Evolutionary conservation across 768 basidiomycete genomes (phyloP).

Genomic region (Agaricus subrufescens): DNA sequence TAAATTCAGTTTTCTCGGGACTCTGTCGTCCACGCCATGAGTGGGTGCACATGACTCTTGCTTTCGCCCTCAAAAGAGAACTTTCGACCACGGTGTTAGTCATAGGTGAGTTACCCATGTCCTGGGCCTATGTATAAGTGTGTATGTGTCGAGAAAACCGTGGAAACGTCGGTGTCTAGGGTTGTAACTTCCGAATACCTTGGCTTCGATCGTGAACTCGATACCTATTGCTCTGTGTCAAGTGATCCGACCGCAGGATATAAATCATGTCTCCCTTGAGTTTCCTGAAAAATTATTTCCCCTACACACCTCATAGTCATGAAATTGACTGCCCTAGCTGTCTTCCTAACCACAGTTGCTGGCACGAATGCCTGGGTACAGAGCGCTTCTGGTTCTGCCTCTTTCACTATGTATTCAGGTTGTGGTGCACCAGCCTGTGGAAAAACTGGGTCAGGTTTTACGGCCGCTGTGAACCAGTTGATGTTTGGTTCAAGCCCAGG

Average conservation of each 20-base stretch:
- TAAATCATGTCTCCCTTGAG: not conserved
- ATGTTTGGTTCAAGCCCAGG: slow-evolving; percentile 49
- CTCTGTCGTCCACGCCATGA: not conserved
- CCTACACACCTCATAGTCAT: slow-evolving; percentile 5
- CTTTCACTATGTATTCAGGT: slow-evolving; percentile 53
- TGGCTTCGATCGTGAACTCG: not conserved
- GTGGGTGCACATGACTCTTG: not conserved
- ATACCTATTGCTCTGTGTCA: not conserved
- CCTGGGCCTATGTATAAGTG: not conserved
- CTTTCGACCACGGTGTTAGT: too few relatives aligned
- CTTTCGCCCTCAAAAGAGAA: not conserved
- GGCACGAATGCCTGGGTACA: slow-evolving; percentile 40
- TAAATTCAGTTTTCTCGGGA: not conserved
- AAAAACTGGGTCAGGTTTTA: slow-evolving; percentile 40
- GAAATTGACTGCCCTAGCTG: slow-evolving; percentile 16
- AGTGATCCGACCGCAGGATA: not conserved
- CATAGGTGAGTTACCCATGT: not conserved
- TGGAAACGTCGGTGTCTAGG: not conserved
- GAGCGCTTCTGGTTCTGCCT: slow-evolving; percentile 44
- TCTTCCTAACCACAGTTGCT: slow-evolving; percentile 17
- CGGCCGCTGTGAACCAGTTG: slow-evolving; percentile 55
- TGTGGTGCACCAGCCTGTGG: slow-evolving; percentile 54
- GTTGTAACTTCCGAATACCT: not conserved
- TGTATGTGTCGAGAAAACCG: not conserved
- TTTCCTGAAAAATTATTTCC: not conserved